These are phyloP conservation scores for Zygosaccharomyces rouxii DNA, from an alignment of 805 yeast species.

Conservation along the genomic window DNA sequence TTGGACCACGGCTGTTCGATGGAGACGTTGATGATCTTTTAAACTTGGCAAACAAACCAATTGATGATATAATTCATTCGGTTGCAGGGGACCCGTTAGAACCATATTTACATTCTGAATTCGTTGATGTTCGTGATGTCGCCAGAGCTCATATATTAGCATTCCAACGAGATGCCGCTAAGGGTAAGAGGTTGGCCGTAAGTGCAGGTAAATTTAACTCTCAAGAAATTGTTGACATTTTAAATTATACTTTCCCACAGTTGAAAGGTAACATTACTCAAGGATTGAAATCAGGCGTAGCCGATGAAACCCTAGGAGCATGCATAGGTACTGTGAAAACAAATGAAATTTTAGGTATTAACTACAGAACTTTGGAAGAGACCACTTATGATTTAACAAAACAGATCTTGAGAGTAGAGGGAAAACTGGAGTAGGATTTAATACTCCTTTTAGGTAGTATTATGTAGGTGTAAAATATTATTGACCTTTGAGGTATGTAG, in stretches of 20 bases:
- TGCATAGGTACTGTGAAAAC: constrained; percentile 18
- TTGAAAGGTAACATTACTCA: constrained; percentile 43
- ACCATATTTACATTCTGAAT: constrained; percentile 39
- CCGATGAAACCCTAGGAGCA: not conserved
- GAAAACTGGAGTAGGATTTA: constrained; percentile 5
- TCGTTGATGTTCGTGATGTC: constrained; percentile 52
- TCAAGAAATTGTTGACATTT: constrained; percentile 16
- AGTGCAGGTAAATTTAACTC: constrained; percentile 8
- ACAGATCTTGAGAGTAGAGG: constrained; percentile 21
- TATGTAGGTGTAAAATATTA: too few relatives aligned
- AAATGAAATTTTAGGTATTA: constrained; percentile 22
- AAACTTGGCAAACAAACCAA: constrained; percentile 29
- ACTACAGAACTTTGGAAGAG: constrained; percentile 18
- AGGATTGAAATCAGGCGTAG: constrained; percentile 34
- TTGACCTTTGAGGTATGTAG: too few relatives aligned
- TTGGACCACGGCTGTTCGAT: constrained; percentile 50
- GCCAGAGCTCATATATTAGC: constrained; percentile 50
- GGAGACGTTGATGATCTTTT: constrained; percentile 33
- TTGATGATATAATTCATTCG: not conserved
- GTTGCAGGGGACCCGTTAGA: not conserved
- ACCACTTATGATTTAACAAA: constrained; percentile 22
- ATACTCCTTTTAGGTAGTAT: too few relatives aligned
- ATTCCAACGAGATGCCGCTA: constrained; percentile 33
- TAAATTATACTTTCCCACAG: constrained; percentile 41
- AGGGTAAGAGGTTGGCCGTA: constrained; percentile 28